Conservation (phyloP, 768 basidiomycete genomes). For the Pisolithus microcarpus region DNA sequence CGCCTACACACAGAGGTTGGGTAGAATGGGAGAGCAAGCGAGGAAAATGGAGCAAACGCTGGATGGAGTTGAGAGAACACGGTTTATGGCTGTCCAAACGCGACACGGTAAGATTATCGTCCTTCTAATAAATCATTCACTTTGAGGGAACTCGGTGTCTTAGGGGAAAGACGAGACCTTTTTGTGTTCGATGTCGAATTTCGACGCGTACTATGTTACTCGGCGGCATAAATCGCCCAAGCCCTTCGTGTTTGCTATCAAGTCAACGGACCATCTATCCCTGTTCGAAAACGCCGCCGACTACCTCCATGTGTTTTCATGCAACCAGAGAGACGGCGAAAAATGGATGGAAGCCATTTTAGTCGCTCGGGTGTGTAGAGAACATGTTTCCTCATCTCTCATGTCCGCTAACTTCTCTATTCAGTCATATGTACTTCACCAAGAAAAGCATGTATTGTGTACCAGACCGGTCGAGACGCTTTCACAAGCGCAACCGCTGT, state of each 20-base stretch:
- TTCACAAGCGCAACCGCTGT: conserved; percentile 27
- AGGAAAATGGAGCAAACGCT: conserved; percentile 94
- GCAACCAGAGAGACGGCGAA: conserved; percentile 64
- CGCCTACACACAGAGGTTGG: conserved; percentile 46
- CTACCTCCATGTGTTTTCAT: conserved; percentile 82
- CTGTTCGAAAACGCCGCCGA: conserved; percentile 85
- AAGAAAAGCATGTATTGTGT: conserved; percentile 63
- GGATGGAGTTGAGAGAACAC: conserved; percentile 82
- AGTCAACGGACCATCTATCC: conserved; percentile 80
- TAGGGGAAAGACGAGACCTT: conserved; percentile 81
- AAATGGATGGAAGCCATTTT: conserved; percentile 77
- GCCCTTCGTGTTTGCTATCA: conserved; percentile 76
- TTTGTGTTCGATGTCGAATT: conserved; percentile 81
- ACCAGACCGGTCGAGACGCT: conserved; percentile 18
- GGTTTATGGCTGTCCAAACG: conserved; percentile 84
- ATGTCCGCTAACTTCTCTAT: conserved; percentile 8
- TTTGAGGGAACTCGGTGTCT: conserved; percentile 2
- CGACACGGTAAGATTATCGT: conserved; percentile 53
- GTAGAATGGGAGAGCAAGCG: conserved; percentile 87
- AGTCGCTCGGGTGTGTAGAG: conserved; percentile 63
- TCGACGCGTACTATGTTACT: conserved; percentile 80
- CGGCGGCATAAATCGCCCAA: conserved; percentile 78
- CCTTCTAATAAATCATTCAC: not conserved
- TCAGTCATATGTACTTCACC: conserved; percentile 77
- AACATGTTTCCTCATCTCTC: not conserved